Percentiles rank a stretch among this genome's conserved stretches.
Evolutionary conservation across 371 early-diverging fungal genomes (phyloP).

Genomic region (Mortierella sp.): DNA sequence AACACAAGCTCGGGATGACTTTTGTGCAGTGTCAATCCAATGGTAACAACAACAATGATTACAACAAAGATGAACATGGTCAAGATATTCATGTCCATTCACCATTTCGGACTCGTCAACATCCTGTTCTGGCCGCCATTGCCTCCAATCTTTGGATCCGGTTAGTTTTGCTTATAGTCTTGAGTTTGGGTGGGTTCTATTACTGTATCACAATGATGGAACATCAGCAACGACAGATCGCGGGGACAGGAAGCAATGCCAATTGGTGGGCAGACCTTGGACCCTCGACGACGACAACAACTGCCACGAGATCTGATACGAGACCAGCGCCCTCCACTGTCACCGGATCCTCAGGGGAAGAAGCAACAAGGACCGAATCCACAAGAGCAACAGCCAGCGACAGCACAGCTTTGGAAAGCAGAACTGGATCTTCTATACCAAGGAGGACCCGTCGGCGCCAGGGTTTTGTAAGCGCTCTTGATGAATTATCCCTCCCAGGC

Average conservation of each 20-base stretch:
- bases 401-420: no score
- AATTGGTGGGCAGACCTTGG: slow-evolving; percentile 12
- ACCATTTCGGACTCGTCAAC: slow-evolving; percentile 15
- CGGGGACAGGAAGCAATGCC: slow-evolving; percentile 4
- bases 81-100: slow-evolving; percentile 7
- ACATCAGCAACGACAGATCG: slow-evolving; percentile 25
- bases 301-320: neutral
- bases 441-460: no score
- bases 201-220: slow-evolving; percentile 42
- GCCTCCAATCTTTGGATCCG: slow-evolving; percentile 35
- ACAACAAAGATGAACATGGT: neutral
- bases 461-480: no score
- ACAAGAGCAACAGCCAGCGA: no score
- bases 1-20: no score
- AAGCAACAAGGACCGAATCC: no score
- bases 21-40: no score
- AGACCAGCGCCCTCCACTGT: no score
- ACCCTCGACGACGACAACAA: neutral
- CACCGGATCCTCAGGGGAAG: no score
- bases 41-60: neutral
- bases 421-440: no score
- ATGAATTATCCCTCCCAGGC: no score
- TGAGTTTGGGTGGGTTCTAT: slow-evolving; percentile 35
- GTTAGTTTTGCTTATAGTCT: slow-evolving; percentile 16
- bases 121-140: slow-evolving; percentile 25